Percentiles rank a stretch among this genome's conserved stretches.
phyloP scores from a whole-genome alignment of 2,329 filamentous ascomycete genomes.

The Aspergillus neotritici region DNA sequence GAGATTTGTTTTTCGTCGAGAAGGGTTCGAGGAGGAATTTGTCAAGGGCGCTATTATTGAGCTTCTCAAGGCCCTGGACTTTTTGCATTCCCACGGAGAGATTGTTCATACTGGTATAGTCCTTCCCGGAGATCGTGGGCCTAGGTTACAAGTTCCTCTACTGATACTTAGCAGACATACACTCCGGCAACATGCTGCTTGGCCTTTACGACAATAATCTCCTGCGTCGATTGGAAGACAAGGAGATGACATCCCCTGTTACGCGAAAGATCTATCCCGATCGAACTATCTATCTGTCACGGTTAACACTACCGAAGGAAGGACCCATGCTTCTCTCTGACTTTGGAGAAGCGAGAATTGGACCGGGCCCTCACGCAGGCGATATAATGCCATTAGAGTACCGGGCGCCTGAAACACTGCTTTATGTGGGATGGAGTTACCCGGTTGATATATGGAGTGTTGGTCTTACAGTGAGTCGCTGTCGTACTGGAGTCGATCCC shows the following conservation, averaged over 20 bases:
- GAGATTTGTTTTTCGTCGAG: constrained; percentile 12
- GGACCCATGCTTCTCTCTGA: constrained; percentile 29
- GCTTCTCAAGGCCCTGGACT: constrained; percentile 26
- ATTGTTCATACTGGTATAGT: constrained; percentile 26
- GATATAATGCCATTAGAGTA: constrained; percentile 27
- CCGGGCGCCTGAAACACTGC: constrained; percentile 27
- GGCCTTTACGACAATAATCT: constrained; percentile 23
- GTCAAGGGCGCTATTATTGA: constrained; percentile 19
- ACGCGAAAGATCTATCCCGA: constrained; percentile 36
- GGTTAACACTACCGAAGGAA: constrained; percentile 17
- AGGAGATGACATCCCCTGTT: constrained; percentile 21
- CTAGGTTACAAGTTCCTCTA: background rate
- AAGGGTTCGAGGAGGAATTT: constrained; percentile 18
- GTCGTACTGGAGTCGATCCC: constrained; percentile 4
- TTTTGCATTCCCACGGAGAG: constrained; percentile 24
- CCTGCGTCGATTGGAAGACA: constrained; percentile 23
- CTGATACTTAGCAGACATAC: constrained; percentile 24
- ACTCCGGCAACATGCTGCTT: constrained; percentile 30
- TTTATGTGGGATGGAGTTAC: constrained; percentile 27
- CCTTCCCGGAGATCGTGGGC: background rate
- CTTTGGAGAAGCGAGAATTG: constrained; percentile 28
- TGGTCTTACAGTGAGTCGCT: constrained; percentile 24
- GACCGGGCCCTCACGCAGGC: constrained; percentile 18
- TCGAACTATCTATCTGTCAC: constrained; percentile 29
- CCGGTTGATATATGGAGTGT: constrained; percentile 32